These are phyloP conservation scores for Betula pendula DNA, from an alignment of 306 rosid genomes.

Conservation along the genomic window DNA sequence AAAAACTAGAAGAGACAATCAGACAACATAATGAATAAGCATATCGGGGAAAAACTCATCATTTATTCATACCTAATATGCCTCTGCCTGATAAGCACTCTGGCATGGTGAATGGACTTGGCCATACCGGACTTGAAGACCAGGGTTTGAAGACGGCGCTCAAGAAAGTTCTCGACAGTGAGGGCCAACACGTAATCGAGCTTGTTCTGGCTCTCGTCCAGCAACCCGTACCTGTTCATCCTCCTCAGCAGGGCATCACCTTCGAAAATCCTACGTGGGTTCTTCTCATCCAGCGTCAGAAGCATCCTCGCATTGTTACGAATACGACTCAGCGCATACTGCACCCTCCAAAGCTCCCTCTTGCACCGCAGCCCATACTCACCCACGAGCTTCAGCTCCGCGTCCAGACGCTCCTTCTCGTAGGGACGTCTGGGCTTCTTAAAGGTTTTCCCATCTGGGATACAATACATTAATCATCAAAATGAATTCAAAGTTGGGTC, in stretches of 20 bases:
- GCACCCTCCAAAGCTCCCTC: constrained; percentile 55
- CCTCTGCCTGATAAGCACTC: constrained; percentile 49
- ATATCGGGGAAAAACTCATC: not conserved
- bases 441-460: constrained; percentile 50
- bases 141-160: constrained; percentile 45
- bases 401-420: constrained; percentile 54
- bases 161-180: constrained; percentile 48
- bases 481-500: not conserved
- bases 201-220: constrained; percentile 51
- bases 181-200: constrained; percentile 53
- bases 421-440: constrained; percentile 56
- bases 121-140: constrained; percentile 54
- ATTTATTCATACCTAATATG: constrained; percentile 34
- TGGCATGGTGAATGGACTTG: constrained; percentile 50
- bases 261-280: constrained; percentile 45
- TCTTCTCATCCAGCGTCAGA: constrained; percentile 49
- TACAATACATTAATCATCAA: not conserved
- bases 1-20: not conserved
- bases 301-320: constrained; percentile 48
- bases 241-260: constrained; percentile 52
- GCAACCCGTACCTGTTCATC: constrained; percentile 52
- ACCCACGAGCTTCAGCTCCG: constrained; percentile 48
- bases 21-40: too few relatives aligned
- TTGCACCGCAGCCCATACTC: constrained; percentile 50
- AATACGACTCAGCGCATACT: constrained; percentile 42